These are phyloP conservation scores for Saccharomycopsis olivae DNA, from an alignment of 805 yeast species.

Conservation along the genomic window DNA sequence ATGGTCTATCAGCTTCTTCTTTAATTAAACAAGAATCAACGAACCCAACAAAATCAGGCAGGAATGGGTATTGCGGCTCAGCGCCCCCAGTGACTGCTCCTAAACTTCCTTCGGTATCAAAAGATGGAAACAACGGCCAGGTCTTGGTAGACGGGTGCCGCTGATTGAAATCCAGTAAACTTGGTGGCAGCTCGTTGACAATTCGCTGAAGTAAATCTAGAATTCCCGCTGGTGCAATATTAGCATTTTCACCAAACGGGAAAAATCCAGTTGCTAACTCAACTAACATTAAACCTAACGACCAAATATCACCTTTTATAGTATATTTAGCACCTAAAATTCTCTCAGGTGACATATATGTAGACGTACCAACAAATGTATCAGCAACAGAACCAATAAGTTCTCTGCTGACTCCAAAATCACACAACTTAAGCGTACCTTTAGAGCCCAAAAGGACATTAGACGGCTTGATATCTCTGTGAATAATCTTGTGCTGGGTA, in stretches of 20 bases:
- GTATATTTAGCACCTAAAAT: conserved; percentile 92
- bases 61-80: conserved; percentile 25
- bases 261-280: conserved; percentile 81
- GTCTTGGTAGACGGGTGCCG: conserved; percentile 13
- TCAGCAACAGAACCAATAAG: conserved; percentile 90
- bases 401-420: conserved; percentile 93
- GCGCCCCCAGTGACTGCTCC: neutral
- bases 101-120: neutral
- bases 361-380: conserved; percentile 96
- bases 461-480: conserved; percentile 92
- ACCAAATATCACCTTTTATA: conserved; percentile 97
- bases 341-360: conserved; percentile 96
- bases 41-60: conserved; percentile 47
- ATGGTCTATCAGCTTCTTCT: conserved; percentile 56
- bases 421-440: conserved; percentile 88
- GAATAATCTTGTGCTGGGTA: conserved; percentile 78
- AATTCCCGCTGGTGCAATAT: conserved; percentile 64
- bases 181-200: conserved; percentile 88
- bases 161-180: conserved; percentile 34
- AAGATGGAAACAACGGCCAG: conserved; percentile 10
- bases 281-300: conserved; percentile 80
- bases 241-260: conserved; percentile 56
- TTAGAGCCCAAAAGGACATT: conserved; percentile 79
- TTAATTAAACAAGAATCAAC: conserved; percentile 66
- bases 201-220: conserved; percentile 84